These are phyloP conservation scores for Monilinia aucupariae DNA, from an alignment of 2,329 filamentous ascomycete genomes.

Conservation along the genomic window DNA sequence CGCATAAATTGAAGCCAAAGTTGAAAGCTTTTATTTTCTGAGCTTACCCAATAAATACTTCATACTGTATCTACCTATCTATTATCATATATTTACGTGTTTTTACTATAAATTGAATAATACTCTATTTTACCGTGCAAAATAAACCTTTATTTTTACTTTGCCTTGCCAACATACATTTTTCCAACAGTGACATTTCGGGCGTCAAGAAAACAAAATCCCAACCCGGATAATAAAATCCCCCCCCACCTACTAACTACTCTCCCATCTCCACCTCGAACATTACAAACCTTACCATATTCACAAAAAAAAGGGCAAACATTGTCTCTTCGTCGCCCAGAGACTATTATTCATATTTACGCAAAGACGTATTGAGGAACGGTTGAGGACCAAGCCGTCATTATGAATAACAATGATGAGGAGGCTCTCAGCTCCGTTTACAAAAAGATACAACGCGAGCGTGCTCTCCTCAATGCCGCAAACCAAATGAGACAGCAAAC, in stretches of 20 bases:
- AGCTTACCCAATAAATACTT: too few species aligned
- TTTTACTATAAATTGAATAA: too few species aligned
- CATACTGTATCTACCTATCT: not conserved
- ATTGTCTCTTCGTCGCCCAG: not conserved
- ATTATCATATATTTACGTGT: not conserved
- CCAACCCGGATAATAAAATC: conserved; percentile 14
- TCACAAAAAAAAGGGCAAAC: conserved; percentile 6
- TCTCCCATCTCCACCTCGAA: conserved; percentile 17
- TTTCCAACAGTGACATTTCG: conserved; percentile 12
- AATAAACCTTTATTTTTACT: not conserved
- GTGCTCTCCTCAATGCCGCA: conserved; percentile 87
- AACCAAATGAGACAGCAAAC: conserved; percentile 94
- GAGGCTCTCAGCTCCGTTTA: conserved; percentile 72
- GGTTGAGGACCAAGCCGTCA: conserved; percentile 16
- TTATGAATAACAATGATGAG: conserved; percentile 57
- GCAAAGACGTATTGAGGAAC: not conserved
- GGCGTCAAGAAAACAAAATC: conserved; percentile 17
- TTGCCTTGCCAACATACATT: conserved; percentile 14
- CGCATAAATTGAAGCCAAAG: not conserved
- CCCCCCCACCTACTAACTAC: conserved; percentile 8
- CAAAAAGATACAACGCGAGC: conserved; percentile 97
- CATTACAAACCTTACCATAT: conserved; percentile 16
- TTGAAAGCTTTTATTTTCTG: not conserved
- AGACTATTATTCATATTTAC: conserved; percentile 7
- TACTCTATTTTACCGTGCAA: too few species aligned